A percentile compares a stretch with the other conserved stretches of the same genome.
Evolutionary conservation across 257 asterid species (phyloP).

Genomic region (Jacaranda copaia): DNA sequence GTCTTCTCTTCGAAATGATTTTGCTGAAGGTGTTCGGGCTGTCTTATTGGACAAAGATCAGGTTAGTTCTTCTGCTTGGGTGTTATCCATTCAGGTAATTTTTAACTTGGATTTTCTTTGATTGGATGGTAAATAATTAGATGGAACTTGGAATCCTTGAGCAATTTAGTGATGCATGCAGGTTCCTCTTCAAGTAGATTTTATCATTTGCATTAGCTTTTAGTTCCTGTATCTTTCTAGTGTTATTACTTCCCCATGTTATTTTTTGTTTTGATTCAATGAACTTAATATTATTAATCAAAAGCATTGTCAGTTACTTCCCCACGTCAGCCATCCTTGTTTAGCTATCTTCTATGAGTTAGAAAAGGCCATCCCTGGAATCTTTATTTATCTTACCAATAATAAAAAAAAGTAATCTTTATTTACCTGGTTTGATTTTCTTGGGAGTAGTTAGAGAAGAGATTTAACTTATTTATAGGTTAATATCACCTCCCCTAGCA

Average conservation of each 20-base stretch:
- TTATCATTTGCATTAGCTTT: background rate
- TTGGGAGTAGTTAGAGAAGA: background rate
- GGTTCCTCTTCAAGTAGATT: too few species aligned
- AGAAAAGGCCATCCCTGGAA: slow-evolving; percentile 4
- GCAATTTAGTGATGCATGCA: background rate
- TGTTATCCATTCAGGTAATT: background rate
- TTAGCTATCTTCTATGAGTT: background rate
- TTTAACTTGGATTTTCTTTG: background rate
- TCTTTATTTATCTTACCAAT: background rate
- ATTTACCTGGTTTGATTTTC: background rate
- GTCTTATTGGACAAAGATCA: slow-evolving; percentile 97
- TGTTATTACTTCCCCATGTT: background rate
- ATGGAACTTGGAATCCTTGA: background rate
- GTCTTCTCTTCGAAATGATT: slow-evolving; percentile 79
- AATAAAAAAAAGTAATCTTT: too few species aligned
- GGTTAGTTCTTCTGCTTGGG: slow-evolving; percentile 52
- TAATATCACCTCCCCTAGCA: background rate
- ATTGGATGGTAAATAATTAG: too few species aligned
- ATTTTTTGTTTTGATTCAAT: too few species aligned
- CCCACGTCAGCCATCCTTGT: background rate
- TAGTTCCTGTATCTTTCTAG: slow-evolving; percentile 24
- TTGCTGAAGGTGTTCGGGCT: slow-evolving; percentile 94
- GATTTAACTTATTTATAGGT: background rate
- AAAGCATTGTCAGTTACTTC: too few species aligned
- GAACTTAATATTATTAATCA: too few species aligned